A percentile compares a stretch with the other conserved stretches of the same genome.
phyloP scores from a whole-genome alignment of 176 grass and related monocot genomes.

The Canna indica region DNA sequence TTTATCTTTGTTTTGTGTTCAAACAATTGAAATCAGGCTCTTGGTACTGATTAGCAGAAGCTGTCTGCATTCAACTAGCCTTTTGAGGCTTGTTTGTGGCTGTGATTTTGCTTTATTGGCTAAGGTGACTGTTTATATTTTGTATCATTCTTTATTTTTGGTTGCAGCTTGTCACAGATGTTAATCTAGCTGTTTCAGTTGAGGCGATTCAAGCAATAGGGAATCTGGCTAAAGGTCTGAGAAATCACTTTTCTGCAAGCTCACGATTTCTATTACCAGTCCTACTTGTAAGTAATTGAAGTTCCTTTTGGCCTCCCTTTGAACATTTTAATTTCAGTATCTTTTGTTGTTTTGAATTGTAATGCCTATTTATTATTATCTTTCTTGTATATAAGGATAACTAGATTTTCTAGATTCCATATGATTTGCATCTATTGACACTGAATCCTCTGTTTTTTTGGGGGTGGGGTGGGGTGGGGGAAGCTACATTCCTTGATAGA shows the following conservation, averaged over 20 bases:
- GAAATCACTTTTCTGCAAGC: slow-evolving; percentile 76
- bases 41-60: not conserved
- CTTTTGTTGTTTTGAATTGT: not conserved
- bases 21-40: not conserved
- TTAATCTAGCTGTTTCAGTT: slow-evolving; percentile 93
- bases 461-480: too few relatives aligned
- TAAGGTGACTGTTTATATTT: not conserved
- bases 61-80: not conserved
- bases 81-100: not conserved
- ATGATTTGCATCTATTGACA: too few relatives aligned
- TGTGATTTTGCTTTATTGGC: not conserved
- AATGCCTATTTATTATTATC: not conserved
- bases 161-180: slow-evolving; percentile 76
- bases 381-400: not conserved
- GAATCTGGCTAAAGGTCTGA: slow-evolving; percentile 85
- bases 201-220: slow-evolving; percentile 90
- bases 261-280: slow-evolving; percentile 81
- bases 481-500: too few relatives aligned
- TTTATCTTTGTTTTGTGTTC: not conserved
- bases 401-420: too few relatives aligned
- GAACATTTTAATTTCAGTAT: not conserved
- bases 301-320: not conserved
- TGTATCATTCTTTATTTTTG: not conserved
- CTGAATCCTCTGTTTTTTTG: too few relatives aligned
- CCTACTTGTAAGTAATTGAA: slow-evolving; percentile 68